Base-by-base conservation (phyloP, 257 asterid species). In the Solanum chmielewskii region DNA sequence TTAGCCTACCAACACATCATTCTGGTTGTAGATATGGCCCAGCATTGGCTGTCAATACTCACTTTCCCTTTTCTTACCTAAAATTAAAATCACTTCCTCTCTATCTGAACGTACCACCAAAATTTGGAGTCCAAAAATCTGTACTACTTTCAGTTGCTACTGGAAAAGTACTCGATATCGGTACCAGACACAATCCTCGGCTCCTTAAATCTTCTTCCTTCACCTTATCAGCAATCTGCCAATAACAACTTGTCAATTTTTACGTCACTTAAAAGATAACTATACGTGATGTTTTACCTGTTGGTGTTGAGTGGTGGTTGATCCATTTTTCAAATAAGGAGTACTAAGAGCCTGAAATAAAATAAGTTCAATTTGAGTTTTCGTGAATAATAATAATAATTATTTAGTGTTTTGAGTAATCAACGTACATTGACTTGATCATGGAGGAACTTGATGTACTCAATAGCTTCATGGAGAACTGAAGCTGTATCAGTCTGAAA, bases 401-500 rank as follows among this genome's bases (percentile, higher is more conserved):
- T 45, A 80, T 47, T 45, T 80, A 29, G 37, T 62, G 11, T 86
- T 78, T 69, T 47, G 31, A 13, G 49, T 21, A 23, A 76, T 60
- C 29, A 83, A 87, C 97, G 49, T 94, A 96, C 99, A 93, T 86
- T 90, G 92, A 95, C 98, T 96, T 96, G 98, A 92, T 93, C 98
- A 69, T 96, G 98, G 90, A 95, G 98, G 71, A 91, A 94, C 88
- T 92, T 95, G 94, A 96, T 95, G 94, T 93, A 95, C 84, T 93
- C 98, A 80, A 95, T 93, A 25, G 98, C 99, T 93, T 96, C 99
- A 52, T 96, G 97, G 64, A 96, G 99, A 86, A 96, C 98, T 39
- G 98, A 96, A n/a, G 98, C 99, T 41, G 98, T 96, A 92, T 96
- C 99, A 70, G 99, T 96, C 99, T 96, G 94, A 60, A 90, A 59